Percentiles rank a stretch among this genome's conserved stretches.
Conservation (phyloP, 2,329 filamentous ascomycete species). For the Fusarium pininemorale region DNA sequence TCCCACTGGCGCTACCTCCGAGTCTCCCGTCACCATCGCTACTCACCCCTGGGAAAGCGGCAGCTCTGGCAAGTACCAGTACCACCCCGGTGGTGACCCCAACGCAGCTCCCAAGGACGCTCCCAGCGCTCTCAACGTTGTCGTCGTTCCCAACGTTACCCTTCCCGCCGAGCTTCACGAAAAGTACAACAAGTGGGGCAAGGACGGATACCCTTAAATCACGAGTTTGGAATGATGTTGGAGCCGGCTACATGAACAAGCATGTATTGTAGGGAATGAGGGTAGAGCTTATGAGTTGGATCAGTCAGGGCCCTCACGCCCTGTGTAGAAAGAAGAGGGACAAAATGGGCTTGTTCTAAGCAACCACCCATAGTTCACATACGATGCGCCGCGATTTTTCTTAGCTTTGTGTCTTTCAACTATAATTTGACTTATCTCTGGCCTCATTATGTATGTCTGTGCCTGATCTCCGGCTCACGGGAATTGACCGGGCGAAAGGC, state of each 20-base stretch:
- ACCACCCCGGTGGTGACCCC: constrained; percentile 86
- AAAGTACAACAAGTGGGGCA: constrained; percentile 99
- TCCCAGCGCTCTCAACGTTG: constrained; percentile 93
- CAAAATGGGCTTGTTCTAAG: constrained; percentile 35
- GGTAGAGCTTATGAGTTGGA: constrained; percentile 17
- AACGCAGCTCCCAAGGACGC: constrained; percentile 82
- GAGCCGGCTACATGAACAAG: constrained; percentile 22
- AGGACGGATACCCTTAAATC: constrained; percentile 82
- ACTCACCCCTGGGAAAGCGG: constrained; percentile 92
- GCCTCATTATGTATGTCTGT: not conserved
- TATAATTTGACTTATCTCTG: constrained; percentile 20
- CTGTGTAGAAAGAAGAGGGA: constrained; percentile 40
- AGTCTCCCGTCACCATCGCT: constrained; percentile 78
- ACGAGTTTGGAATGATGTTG: constrained; percentile 2
- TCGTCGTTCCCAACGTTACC: constrained; percentile 92
- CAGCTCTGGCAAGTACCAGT: constrained; percentile 73
- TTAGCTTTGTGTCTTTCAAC: constrained; percentile 37
- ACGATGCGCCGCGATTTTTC: constrained; percentile 34
- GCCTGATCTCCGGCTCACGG: not conserved
- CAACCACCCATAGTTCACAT: constrained; percentile 39
- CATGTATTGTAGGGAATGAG: constrained; percentile 20
- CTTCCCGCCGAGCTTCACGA: constrained; percentile 94
- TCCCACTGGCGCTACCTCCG: constrained; percentile 85
- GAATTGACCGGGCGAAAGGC: constrained; percentile 2
- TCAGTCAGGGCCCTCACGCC: constrained; percentile 8